Base-by-base conservation (phyloP, 1,284 basidiomycete genomes). In the Amylostereum areolatum region DNA sequence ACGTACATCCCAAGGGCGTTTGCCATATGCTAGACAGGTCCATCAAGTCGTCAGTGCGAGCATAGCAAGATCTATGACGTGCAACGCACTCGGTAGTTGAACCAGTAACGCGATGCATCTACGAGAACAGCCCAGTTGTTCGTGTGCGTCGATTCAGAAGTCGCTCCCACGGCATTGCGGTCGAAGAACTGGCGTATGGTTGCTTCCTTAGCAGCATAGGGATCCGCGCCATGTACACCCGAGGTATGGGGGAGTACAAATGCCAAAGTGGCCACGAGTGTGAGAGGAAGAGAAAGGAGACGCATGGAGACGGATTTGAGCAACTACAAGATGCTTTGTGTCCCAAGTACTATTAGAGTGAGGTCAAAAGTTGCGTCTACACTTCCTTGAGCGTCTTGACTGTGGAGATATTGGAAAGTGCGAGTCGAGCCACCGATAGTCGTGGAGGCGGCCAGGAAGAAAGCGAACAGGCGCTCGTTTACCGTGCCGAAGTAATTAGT, bases 61-160 rank as follows among this genome's bases (percentile, higher is more conserved):
- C 18, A 42, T 30, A 18, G 28, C 53, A 41, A 52, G 8, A 25
- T 11, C 44, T 34, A 11, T 32, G 34, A 31, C 42, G 37, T 24
- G n/a, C 24, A 31, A 75, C 86, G 49, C 62, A 96, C 94, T 37
- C 96, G 75, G 62, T 99, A 99, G 66, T 99, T 99, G 77, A 99
- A 98, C 95, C 95, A 97, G 64, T 95, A 97, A 52, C 95, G 71
- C 5, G 92, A 96, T 1, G 97, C 79, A 61, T 91, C 95, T 1
- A 98, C 94, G 27, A 99, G 74, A 1, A 99, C 95, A 0, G 96
- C 96, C 96, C 96, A 99, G 66, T 99, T 99, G 64, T 98, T 99
- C 2, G 96, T 95, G 61, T 96, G 92, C 4, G 71, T 71, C 0
- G 80, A 81, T 41, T 57, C 60, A 5, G 57, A 56, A n/a, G 46